Evolutionary conservation across 2,329 filamentous ascomycete genomes (phyloP), one percentile per base, ranked within the genome.

Genomic region (Sarocladiaceae sp.): DNA sequence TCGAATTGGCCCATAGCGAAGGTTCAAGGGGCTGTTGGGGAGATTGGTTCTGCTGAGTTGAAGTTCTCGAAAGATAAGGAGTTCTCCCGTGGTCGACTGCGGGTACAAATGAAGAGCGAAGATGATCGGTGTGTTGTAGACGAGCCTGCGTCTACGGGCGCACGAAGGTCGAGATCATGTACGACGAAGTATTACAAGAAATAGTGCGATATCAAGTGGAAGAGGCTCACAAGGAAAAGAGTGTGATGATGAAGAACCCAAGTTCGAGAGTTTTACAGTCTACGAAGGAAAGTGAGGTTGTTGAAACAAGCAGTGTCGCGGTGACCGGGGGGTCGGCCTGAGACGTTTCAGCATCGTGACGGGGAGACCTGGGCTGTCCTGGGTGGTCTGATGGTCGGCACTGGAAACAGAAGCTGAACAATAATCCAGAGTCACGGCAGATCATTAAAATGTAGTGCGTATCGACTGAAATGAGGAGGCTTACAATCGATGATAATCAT

Each of bases 1-100:
- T 76, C 77, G 63, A 83, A 83, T 63, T 79, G 71, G 55, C 74
- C 78, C 70, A 76, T 75, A 31, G 22, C 44, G 18, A 23, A 5
- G 44, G 17, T 29, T 29, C n/a, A 4, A 7, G 7, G 12, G 10
- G 40, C 37, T 37, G 35, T 37, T n/a, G 33, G 15, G 33, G 33
- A n/a, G n/a, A n/a, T n/a, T n/a, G n/a, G n/a, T n/a, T n/a, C n/a
- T n/a, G n/a, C n/a, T n/a, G n/a, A n/a, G n/a, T n/a, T n/a, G n/a
- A n/a, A n/a, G n/a, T n/a, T n/a, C n/a, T n/a, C n/a, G n/a, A n/a
- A n/a, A n/a, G n/a, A n/a, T n/a, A n/a, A n/a, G n/a, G n/a, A n/a
- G n/a, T n/a, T n/a, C n/a, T n/a, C n/a, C n/a, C n/a, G n/a, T n/a
- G n/a, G n/a, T n/a, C n/a, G n/a, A n/a, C n/a, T n/a, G n/a, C n/a